Evolutionary conservation across 257 asterid species (phyloP).

Genomic region (Forsythia viridissima): DNA sequence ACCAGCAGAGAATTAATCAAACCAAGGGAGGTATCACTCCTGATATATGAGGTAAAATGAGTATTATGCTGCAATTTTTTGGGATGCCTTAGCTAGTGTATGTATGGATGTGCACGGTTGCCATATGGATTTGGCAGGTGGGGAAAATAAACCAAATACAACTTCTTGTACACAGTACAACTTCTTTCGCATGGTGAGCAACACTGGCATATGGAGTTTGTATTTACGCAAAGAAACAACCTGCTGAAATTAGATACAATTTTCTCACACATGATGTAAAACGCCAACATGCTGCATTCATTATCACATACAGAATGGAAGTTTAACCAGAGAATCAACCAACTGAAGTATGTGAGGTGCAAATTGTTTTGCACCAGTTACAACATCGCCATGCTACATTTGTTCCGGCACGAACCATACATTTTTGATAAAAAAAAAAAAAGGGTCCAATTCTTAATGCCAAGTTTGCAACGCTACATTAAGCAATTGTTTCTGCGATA

Average conservation of each 20-base stretch:
- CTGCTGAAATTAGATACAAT: background rate
- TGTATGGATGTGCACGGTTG: background rate
- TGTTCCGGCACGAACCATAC: background rate
- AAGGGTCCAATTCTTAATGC: background rate
- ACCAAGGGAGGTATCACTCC: background rate
- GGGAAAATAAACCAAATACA: background rate
- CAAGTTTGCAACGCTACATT: background rate
- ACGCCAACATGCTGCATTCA: background rate
- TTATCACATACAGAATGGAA: background rate
- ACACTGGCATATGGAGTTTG: background rate
- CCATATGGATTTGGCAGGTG: background rate
- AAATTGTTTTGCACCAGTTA: background rate
- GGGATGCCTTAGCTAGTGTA: background rate
- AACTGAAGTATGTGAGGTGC: background rate
- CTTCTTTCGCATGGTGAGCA: background rate
- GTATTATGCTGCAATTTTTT: background rate
- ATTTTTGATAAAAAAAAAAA: background rate
- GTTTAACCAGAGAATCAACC: background rate
- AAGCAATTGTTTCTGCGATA: background rate
- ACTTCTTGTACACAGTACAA: background rate
- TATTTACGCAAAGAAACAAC: no score
- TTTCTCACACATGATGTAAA: background rate
- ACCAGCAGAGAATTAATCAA: background rate
- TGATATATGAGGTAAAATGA: background rate
- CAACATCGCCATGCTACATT: background rate